Conservation (phyloP, 192 early-diverging fungal genomes). For the Umbelopsis isabellina region DNA sequence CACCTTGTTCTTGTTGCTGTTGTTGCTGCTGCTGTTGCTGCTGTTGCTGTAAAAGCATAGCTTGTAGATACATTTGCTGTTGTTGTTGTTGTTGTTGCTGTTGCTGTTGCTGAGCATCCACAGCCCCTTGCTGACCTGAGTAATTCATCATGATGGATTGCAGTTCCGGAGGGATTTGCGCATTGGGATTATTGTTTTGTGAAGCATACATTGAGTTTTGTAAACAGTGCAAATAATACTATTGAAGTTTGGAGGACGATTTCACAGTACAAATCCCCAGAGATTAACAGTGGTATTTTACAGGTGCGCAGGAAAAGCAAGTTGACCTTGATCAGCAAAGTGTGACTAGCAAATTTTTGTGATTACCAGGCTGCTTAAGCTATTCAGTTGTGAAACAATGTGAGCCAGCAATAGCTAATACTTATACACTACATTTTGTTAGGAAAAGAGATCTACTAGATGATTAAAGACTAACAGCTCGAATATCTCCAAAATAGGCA, state of each 20-base stretch:
- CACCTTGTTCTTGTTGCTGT: slow-evolving; percentile 15
- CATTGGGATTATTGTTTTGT: slow-evolving; percentile 6
- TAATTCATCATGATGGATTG: slow-evolving; percentile 21
- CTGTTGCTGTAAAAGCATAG: slow-evolving; percentile 20
- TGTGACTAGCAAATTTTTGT: no score
- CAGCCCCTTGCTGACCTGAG: slow-evolving; percentile 6
- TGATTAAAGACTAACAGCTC: no score
- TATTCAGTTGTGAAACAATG: no score
- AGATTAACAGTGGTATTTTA: no score
- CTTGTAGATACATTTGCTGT: neutral
- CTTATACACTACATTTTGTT: no score
- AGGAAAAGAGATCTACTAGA: no score
- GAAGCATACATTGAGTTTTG: neutral
- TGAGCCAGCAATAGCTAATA: no score
- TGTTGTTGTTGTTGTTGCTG: slow-evolving; percentile 20
- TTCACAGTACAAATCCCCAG: no score
- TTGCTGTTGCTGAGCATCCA: slow-evolving; percentile 14
- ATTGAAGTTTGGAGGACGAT: neutral
- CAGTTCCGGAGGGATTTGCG: slow-evolving; percentile 7
- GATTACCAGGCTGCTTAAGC: no score
- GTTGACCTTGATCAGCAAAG: no score
- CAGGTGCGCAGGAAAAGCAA: no score
- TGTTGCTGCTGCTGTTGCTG: slow-evolving; percentile 26
- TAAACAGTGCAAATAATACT: neutral
- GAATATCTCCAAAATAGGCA: neutral